Percentiles rank a stretch among this genome's conserved stretches.
Evolutionary conservation across 768 basidiomycete species (phyloP).

Genomic region (Podaxis sp.): DNA sequence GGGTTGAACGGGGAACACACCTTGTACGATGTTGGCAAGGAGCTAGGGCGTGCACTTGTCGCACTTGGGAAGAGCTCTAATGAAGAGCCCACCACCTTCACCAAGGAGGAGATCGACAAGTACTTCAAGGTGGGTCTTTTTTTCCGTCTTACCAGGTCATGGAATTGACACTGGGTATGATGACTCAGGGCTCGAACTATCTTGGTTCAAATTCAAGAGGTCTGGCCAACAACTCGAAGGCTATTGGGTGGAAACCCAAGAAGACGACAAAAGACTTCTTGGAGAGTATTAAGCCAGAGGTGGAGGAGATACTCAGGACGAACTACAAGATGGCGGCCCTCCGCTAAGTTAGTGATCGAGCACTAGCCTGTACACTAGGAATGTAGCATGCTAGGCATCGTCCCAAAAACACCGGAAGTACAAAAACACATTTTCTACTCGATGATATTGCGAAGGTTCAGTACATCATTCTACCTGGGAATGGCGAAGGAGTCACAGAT

Average conservation of each 20-base stretch:
- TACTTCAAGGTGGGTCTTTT: conserved; percentile 29
- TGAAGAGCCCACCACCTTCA: conserved; percentile 44
- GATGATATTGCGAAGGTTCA: not conserved
- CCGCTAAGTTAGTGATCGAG: not conserved
- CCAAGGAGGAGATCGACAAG: conserved; percentile 41
- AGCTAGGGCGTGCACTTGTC: conserved; percentile 36
- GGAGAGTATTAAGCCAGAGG: conserved; percentile 44
- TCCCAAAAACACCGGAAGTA: too few species aligned
- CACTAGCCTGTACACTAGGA: too few species aligned
- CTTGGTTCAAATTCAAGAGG: conserved; percentile 39
- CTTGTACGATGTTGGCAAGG: conserved; percentile 33
- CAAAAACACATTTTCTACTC: not conserved
- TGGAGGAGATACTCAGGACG: conserved; percentile 23
- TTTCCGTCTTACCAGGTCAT: not conserved
- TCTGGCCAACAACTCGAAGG: conserved; percentile 37
- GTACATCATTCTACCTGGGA: too few species aligned
- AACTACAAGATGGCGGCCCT: not conserved
- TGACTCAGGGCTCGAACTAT: conserved; percentile 15
- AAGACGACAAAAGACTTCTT: conserved; percentile 49
- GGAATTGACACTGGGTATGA: not conserved
- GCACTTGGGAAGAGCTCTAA: conserved; percentile 33
- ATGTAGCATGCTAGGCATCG: too few species aligned
- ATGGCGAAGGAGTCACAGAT: too few species aligned
- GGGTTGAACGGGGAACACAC: conserved; percentile 47
- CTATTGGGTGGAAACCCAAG: conserved; percentile 53